Evolutionary conservation across 257 asterid species (phyloP).

Genomic region (Solanum stenotomum): DNA sequence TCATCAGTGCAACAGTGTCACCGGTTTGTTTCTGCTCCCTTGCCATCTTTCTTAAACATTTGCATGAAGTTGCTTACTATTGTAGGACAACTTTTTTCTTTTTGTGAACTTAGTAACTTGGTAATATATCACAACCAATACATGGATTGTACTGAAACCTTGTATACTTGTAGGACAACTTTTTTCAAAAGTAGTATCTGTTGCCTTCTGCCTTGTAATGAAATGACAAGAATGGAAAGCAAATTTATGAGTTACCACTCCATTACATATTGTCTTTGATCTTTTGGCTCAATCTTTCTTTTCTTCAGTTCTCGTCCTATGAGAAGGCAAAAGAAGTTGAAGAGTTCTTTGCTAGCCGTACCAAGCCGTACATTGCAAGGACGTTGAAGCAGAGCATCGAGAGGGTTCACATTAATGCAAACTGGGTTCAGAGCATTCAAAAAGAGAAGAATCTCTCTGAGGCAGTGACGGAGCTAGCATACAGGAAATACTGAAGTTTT

Average conservation of each 20-base stretch:
- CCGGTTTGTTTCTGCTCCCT: constrained; percentile 41
- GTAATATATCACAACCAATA: no score
- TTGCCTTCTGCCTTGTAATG: background rate
- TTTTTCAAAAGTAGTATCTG: background rate
- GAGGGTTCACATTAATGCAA: constrained; percentile 62
- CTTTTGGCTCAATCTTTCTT: background rate
- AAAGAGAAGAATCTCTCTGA: constrained; percentile 54
- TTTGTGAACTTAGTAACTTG: no score
- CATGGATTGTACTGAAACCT: no score
- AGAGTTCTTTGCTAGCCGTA: constrained; percentile 61
- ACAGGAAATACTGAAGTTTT: constrained; percentile 31
- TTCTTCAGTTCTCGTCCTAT: constrained; percentile 50
- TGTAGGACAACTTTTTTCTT: background rate
- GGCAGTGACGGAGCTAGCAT: constrained; percentile 54
- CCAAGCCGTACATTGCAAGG: constrained; percentile 74
- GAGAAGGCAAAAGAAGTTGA: constrained; percentile 75
- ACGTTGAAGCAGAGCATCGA: constrained; percentile 91
- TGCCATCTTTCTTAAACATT: background rate
- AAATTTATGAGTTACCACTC: background rate
- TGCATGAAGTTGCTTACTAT: background rate
- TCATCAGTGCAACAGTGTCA: constrained; percentile 61
- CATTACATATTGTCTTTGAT: background rate
- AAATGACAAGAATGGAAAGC: background rate
- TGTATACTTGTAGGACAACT: background rate
- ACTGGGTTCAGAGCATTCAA: constrained; percentile 72